Base-by-base conservation (phyloP, 2,329 filamentous ascomycete species). In the Colletotrichum sp. region DNA sequence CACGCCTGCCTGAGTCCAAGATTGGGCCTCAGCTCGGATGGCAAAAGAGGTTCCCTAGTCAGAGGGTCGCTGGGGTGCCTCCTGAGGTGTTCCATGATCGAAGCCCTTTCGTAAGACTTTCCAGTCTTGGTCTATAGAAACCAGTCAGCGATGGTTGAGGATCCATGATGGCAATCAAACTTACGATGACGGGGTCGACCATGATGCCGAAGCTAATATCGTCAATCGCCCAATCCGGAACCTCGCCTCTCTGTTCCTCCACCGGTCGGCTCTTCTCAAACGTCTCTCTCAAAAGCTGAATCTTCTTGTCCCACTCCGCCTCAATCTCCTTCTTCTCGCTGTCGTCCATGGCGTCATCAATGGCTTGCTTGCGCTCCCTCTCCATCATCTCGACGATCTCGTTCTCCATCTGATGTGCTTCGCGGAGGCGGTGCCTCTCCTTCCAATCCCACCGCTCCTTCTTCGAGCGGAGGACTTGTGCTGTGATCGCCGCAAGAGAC, bases 101-200 rank as follows among this genome's bases (percentile, higher is more conserved):
- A 94, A 0, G 94, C 90, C 57, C 96, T 91, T 83, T 99, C 97
- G 83, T 98, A 99, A 2, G 94, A 97, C 78, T 96, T 94, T 15
- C 97, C 97, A 2, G 94, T 96, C 81, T 94, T 96, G 2, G 95
- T 96, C 93, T 88, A 84, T 79, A 12, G 10, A 48, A 76, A 61
- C 28, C 26, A 12, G 76, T 82, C 72, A 80, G 72, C 48, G 0
- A 36, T 18, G 18, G 28, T 26, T 10, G n/a, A 15, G 26, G 55
- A 6, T 59, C 34, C 13, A 24, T n/a, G 12, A 16, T 2, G 60
- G 13, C 61, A 6, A 4, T 21, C 26, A 36, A 6, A 83, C 88
- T 83, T 80, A 90, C 90, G 59, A 91, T 83, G 21, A 92, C 90
- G 1, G 93, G 94, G 80, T 96, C 94, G 39, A 93, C 87, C 93